phyloP scores from a whole-genome alignment of 306 rosid species.

The Cicer judaicum region DNA sequence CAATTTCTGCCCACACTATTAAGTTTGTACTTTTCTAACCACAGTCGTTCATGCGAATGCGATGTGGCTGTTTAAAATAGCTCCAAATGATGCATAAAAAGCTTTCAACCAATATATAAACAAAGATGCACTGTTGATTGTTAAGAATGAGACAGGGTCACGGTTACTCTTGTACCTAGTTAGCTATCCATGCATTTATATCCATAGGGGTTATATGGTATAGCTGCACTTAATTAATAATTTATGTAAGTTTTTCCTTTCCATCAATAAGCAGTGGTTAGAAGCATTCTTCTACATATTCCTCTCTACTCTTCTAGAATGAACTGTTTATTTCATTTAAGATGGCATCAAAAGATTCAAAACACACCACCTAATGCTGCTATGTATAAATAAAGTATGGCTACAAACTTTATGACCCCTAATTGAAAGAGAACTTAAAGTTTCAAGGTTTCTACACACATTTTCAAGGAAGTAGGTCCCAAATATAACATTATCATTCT shows the following conservation, averaged over 20 bases:
- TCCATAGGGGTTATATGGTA: too few species aligned
- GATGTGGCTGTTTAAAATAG: neutral
- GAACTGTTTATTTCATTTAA: neutral
- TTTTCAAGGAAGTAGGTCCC: neutral
- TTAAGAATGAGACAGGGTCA: neutral
- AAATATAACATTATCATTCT: neutral
- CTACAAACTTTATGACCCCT: neutral
- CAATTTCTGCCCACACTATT: constrained; percentile 32
- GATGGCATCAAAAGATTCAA: neutral
- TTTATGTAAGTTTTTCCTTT: too few species aligned
- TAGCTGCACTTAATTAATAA: too few species aligned
- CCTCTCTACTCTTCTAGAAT: neutral
- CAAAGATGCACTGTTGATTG: neutral
- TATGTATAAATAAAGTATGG: neutral
- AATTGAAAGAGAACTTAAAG: neutral
- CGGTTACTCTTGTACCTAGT: too few species aligned
- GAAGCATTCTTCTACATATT: neutral
- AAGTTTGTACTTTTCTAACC: neutral
- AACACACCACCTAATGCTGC: neutral
- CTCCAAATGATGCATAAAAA: neutral
- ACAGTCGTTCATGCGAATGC: neutral
- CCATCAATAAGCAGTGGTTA: neutral
- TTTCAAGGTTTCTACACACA: neutral
- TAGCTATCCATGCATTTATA: too few species aligned
- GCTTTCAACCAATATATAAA: neutral